Evolutionary conservation across 2,329 filamentous ascomycete genomes (phyloP).

Genomic region (Penicillium sclerotiorum): DNA sequence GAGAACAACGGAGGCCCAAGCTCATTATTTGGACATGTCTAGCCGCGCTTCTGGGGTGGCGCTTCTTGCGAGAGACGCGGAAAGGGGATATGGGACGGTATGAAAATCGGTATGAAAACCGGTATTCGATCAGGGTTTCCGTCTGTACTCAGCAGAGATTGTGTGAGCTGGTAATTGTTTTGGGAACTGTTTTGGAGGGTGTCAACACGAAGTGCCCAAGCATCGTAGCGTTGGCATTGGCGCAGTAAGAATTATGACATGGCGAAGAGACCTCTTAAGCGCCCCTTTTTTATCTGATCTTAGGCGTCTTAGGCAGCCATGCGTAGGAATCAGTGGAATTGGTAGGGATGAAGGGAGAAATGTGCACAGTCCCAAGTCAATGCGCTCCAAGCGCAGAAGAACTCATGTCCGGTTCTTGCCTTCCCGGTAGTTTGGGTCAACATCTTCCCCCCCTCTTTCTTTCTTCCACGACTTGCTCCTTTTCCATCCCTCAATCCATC

Average conservation of each 20-base stretch:
- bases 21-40: background rate
- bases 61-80: background rate
- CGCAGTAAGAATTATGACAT: no score
- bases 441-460: constrained; percentile 23
- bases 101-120: no score
- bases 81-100: background rate
- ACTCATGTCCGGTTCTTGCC: constrained; percentile 3
- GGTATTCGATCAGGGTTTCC: no score
- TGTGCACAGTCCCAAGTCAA: background rate
- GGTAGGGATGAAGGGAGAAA: background rate
- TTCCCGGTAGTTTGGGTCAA: constrained; percentile 30
- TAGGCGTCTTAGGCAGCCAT: no score
- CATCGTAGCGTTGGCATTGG: no score
- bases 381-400: background rate
- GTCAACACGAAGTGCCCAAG: no score
- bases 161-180: no score
- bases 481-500: constrained; percentile 5
- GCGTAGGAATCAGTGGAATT: background rate
- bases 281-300: no score
- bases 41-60: background rate
- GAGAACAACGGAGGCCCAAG: background rate
- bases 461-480: constrained; percentile 7
- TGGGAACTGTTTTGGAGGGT: no score
- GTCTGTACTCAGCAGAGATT: no score
- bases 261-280: no score